Evolutionary conservation across 306 rosid species (phyloP).

Genomic region (Casuarina glauca): DNA sequence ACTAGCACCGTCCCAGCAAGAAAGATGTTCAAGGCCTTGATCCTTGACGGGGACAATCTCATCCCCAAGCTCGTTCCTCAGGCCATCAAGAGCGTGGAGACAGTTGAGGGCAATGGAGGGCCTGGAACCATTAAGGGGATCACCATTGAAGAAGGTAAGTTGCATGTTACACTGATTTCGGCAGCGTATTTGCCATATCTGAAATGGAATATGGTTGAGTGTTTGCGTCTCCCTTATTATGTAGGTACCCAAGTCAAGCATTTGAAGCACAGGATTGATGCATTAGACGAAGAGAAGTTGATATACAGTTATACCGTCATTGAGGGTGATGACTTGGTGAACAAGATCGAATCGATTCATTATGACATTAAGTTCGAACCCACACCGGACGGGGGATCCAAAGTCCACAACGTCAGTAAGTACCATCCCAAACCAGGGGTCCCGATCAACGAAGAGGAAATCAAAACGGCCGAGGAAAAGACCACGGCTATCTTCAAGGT

Average conservation of each 20-base stretch:
- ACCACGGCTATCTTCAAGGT: slow-evolving; percentile 21
- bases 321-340: slow-evolving; percentile 29
- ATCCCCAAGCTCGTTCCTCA: slow-evolving; percentile 57
- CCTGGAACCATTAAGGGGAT: slow-evolving; percentile 65
- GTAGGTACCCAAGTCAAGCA: slow-evolving; percentile 28
- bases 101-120: slow-evolving; percentile 65
- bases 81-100: slow-evolving; percentile 40
- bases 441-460: slow-evolving; percentile 43
- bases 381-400: slow-evolving; percentile 32
- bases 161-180: neutral
- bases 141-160: slow-evolving; percentile 50
- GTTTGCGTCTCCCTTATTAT: neutral
- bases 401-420: slow-evolving; percentile 24
- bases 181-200: too few relatives aligned
- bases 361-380: slow-evolving; percentile 40
- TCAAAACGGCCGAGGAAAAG: slow-evolving; percentile 34
- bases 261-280: slow-evolving; percentile 44
- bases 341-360: slow-evolving; percentile 30
- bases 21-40: slow-evolving; percentile 62
- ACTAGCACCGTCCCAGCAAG: slow-evolving; percentile 40
- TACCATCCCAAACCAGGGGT: slow-evolving; percentile 38
- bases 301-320: slow-evolving; percentile 28
- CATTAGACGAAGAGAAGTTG: slow-evolving; percentile 35
- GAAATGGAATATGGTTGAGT: too few relatives aligned
- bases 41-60: slow-evolving; percentile 57